Base-by-base conservation (phyloP, 2,329 filamentous ascomycete genomes). In the Scedosporium apiospermum region DNA sequence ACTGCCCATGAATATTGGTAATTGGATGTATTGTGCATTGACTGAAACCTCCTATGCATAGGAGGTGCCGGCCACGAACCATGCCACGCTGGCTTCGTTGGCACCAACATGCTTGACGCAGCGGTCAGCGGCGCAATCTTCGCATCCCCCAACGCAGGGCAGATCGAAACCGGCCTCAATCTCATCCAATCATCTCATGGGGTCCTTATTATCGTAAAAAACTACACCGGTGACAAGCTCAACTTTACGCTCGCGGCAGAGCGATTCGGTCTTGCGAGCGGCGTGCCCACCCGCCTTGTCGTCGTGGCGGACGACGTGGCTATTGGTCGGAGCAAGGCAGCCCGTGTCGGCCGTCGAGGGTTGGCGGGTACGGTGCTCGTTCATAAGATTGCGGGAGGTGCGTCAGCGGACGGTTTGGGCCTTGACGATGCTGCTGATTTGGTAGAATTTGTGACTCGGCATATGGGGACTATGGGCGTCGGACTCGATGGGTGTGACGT, bases 301-400 rank as follows among this genome's bases (percentile, higher is more conserved):
- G 81, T 85, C 65, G 86, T 84, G 64, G 84, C 82, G 46, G 86
- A 88, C 66, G 86, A 88, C 68, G 86, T 88, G 6, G 85, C 83
- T 0, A 83, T 88, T 23, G 85, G 84, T 10, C 79, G 77, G 68
- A 46, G 42, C 42, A 80, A 80, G 18, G 79, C 79, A 38, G 51
- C 12, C 18, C 78, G 85, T 42, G 85, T 88, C 3, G 85, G 85
- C 0, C 76, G 85, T 5, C 77, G 86, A 67, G 85, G 86, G 0
- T 74, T 88, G 27, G 84, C 84, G 2, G 85, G 84, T 2, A 83
- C 87, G 70, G 75, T 88, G 38, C 76, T 80, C 21, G 83, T 85
- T 6, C 72, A 86, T 61, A 87, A 87, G 71, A 73, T 84, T 44
- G 76, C 83, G 70, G 80, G 82, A 30, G 82, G 76, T 3, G 27